Base-by-base conservation (phyloP, 257 asterid species). In the Leptodermis oblonga region DNA sequence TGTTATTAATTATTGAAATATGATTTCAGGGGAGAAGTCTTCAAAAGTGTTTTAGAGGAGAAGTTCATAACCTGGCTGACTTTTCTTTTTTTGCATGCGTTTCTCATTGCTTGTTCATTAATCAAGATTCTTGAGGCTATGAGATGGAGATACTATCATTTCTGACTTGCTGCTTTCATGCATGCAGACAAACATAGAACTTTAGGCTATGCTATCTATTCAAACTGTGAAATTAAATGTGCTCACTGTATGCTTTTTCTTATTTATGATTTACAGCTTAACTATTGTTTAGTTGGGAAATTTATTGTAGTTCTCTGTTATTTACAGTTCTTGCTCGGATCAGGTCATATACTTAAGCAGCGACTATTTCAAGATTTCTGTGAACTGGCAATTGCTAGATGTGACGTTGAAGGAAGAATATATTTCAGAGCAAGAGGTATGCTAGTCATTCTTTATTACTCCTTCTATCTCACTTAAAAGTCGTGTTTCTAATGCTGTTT, bases 291-390 rank as follows among this genome's bases (percentile, higher is more conserved):
- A 17, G n/a, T 17, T 51, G 7, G 26, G 15, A 53, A 25, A 11
- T 22, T 30, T 17, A 4, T 22, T 60, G 26, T 34, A 42, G 54
- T 11, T 18, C 15, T 67, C 9, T 51, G 37, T 74, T 62, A 52
- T 48, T 80, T 87, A 46, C 94, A 94, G 99, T 94, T 94, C 84
- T 86, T 94, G 89, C 73, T 89, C 36, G 97, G 94, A 69, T 94
- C 99, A 67, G 89, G 93, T 70, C 85, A 89, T 79, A 66, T 94
- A 69, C 75, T 91, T 95, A 94, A 84, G 86, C 97, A 86, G 80
- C 93, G 89, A 42, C 74, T 76, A 33, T 94, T 89, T 76, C 77
- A 62, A 26, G 86, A 72, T 36, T 89, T 92, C 37, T 86, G 96
- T 79, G 99, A 89, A 77, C 68, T 78, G 60, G 97, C 95, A 58